These are phyloP conservation scores for Fraxinus anomala DNA, from an alignment of 257 asterid genomes.

Conservation along the genomic window DNA sequence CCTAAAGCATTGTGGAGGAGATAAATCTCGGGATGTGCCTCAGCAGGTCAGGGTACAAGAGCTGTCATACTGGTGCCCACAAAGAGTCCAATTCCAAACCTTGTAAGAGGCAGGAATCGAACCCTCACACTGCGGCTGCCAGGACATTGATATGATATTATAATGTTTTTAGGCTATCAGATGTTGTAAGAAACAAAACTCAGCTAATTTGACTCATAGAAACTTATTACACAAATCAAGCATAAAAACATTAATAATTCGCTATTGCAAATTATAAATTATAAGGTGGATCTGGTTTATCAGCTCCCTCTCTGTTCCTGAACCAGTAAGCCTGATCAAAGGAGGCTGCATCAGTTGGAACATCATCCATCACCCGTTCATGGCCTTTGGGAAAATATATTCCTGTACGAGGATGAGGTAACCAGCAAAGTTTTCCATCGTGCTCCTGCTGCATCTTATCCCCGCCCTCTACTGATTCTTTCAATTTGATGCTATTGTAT, in stretches of 20 bases:
- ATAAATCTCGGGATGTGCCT: too few relatives aligned
- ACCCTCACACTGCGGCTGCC: too few relatives aligned
- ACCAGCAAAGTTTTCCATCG: slow-evolving; percentile 31
- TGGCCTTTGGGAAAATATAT: slow-evolving; percentile 57
- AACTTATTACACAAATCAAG: neutral
- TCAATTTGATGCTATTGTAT: neutral
- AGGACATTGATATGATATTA: too few relatives aligned
- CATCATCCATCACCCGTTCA: slow-evolving; percentile 45
- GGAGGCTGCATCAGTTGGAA: slow-evolving; percentile 50
- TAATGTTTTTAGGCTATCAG: too few relatives aligned
- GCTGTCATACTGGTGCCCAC: too few relatives aligned
- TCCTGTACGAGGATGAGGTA: slow-evolving; percentile 54
- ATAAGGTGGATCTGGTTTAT: slow-evolving; percentile 12
- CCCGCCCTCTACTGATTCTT: neutral
- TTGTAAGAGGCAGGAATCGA: too few relatives aligned
- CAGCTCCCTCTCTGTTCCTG: slow-evolving; percentile 50
- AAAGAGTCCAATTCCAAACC: too few relatives aligned
- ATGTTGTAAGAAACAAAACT: too few relatives aligned
- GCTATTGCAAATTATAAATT: neutral
- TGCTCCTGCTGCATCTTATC: neutral
- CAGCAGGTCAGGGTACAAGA: too few relatives aligned
- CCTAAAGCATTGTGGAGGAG: too few relatives aligned
- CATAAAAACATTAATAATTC: neutral
- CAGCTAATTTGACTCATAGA: too few relatives aligned
- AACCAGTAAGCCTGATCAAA: slow-evolving; percentile 40